Base-by-base conservation (phyloP, 1,139 yeast species). In the Yamadazyma aaseri region DNA sequence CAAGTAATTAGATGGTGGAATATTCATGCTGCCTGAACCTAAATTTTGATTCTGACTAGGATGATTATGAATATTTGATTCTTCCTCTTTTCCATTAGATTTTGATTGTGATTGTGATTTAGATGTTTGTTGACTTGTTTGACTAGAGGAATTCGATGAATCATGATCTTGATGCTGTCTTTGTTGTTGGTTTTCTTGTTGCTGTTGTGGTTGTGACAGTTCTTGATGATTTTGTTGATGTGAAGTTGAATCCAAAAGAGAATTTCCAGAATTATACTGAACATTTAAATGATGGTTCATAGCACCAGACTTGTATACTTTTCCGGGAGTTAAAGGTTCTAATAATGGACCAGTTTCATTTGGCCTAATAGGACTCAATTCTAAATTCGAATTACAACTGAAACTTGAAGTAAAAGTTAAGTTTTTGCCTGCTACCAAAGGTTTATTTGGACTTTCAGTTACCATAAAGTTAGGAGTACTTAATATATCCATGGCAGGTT, bases 301-400 rank as follows among this genome's bases (percentile, higher is more conserved):
- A n/a, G 50, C 50, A 15, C 50, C 50, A 7, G 40, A 16, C 33
- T 44, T 45, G 26, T 46, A 46, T 20, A 46, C 44, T 31, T 60
- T 58, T 8, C 69, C 71, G 5, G 81, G 79, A 13, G 78, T 71
- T 24, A 72, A 51, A 14, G 83, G 82, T 50, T 76, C 82, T 32
- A 79, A 59, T 32, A 79, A 59, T 3, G 86, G 85, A 2, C 86
- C 86, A 2, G 85, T 68, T 53, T 76, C 79, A 47, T 65, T 63
- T 6, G 73, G 66, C 39, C 76, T 65, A 24, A 77, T 51, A 10
- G 86, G 86, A 14, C 82, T 76, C 17, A 80, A 55, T 49, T 80
- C 86, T 45, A 79, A 70, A 49, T 76, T 79, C 16, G 83, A 76
- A 45, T 69, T 74, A 47, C 83, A 78, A 50, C 82, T 78, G 53